Evolutionary conservation across 2,329 filamentous ascomycete species (phyloP), one percentile per base, ranked within the genome.

Genomic region (Ophiostoma fasciatum): DNA sequence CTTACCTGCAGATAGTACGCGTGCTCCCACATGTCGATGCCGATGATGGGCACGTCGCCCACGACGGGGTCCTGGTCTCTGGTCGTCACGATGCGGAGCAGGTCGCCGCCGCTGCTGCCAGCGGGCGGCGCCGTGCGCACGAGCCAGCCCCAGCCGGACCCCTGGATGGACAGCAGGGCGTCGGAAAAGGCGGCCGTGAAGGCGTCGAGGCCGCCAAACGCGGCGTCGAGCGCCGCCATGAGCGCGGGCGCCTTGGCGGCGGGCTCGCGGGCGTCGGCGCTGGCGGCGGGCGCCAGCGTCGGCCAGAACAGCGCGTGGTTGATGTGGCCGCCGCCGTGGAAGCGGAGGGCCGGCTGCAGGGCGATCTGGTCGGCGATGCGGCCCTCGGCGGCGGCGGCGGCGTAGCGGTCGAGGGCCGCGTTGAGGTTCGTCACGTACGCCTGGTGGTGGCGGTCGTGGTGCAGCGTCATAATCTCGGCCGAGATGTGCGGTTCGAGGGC

Each of bases 371-470:
- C 55, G 2, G 68, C 59, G 31, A 79, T 62, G 41, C 76, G 68
- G 33, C 63, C 57, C 39, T 64, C 61, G 7, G 58, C 47, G 40
- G 66, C 57, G 20, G 73, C 71, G 18, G 72, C 66, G 41, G 68
- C 63, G 43, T 82, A 63, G 55, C 85, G 75, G 58, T 84, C 75
- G 46, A 74, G 64, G 38, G 81, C 78, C 40, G 75, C 68, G 65
- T 94, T 94, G 66, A 82, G 82, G 56, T 78, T 79, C 58, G 77
- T 90, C 49, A 94, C 83, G 58, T 94, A 94, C 51, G 85, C 85
- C 62, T 88, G 77, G 67, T 94, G 85, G 70, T 94, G 85, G 63
- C 85, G 88, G 64, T 73, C 78, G 72, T 94, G 81, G 69, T 94
- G 85, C 25, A 93, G 74, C 63, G 92, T 82, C 85, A 94, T 94